A percentile compares a stretch with the other conserved stretches of the same genome.
Conservation (phyloP, 78 protist genomes). For the Blattamonas nauphoetae region DNA sequence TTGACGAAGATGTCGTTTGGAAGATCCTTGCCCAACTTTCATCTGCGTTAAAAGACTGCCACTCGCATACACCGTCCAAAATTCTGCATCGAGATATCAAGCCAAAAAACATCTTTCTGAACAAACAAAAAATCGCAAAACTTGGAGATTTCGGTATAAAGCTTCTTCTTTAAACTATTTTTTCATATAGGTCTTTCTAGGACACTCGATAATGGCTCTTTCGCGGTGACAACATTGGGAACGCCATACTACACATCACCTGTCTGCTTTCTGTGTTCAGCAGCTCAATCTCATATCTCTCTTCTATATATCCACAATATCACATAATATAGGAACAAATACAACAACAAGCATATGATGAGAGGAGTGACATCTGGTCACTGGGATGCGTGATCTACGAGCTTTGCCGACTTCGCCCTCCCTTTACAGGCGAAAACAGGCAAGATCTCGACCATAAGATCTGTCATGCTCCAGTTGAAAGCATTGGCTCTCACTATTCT, state of each 20-base stretch:
- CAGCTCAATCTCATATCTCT: neutral
- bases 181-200: conserved; percentile 38
- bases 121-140: conserved; percentile 42
- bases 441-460: conserved; percentile 42
- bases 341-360: conserved; percentile 4
- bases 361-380: conserved; percentile 17
- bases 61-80: conserved; percentile 24
- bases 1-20: conserved; percentile 65
- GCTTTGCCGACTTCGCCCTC: conserved; percentile 55
- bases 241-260: conserved; percentile 80
- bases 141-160: conserved; percentile 83
- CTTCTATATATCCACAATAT: neutral
- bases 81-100: conserved; percentile 53
- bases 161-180: neutral
- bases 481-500: neutral
- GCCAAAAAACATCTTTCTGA: conserved; percentile 69
- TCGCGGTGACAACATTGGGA: conserved; percentile 73
- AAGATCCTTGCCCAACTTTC: conserved; percentile 51
- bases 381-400: conserved; percentile 45
- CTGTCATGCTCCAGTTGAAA: neutral
- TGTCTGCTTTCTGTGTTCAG: neutral
- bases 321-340: conserved; percentile 40
- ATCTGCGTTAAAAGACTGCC: conserved; percentile 58
- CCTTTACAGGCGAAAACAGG: conserved; percentile 54
- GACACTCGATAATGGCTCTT: conserved; percentile 36